Evolutionary conservation across 768 basidiomycete species (phyloP), one percentile per base, ranked within the genome.

Genomic region (Phanerochaete carnosa): DNA sequence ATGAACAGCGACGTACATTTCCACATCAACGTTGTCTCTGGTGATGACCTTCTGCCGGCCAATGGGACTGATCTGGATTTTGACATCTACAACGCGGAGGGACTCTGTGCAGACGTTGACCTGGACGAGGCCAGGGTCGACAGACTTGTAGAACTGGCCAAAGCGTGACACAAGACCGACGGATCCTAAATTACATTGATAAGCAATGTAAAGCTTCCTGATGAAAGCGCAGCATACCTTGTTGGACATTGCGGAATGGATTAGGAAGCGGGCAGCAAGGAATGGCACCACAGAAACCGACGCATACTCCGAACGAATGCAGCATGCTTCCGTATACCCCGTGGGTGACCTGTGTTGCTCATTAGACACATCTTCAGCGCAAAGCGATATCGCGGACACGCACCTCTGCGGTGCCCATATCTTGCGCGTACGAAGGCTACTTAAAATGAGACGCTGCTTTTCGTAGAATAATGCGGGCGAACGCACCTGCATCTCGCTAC

Each of bases 101-200:
- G 83, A 82, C 73, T 98, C 96, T 16, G 94, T 92, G 82, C 95
- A 96, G 62, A 96, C 91, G 72, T 98, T 97, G 73, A 97, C 88
- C 67, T 94, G 85, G 55, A 90, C 90, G 33, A 97, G 82, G 59
- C 95, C 95, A 0, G 93, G 95, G 70, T 96, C 94, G 66, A 95
- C 94, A 8, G 92, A 88, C 75, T 91, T 94, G 85, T 96, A 96
- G 82, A 98, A 96, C 70, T 96, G 85, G 52, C 95, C 95, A 68
- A 98, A 98, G 60, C 94, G 88, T 35, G 91, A 88, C 69, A 98
- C 87, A 60, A 98, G 81, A 58, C 95, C 95, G 65, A 95, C 93
- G 58, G 88, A 58, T 13, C 57, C 56, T 57, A 45, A 19, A 11
- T 4, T 16, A 57, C 4, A 13, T 4, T 11, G 23, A 45, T 45